A percentile compares a stretch with the other conserved stretches of the same genome.
Conservation (phyloP, 208 protist genomes). For the Sergeia podlipaevii region DNA sequence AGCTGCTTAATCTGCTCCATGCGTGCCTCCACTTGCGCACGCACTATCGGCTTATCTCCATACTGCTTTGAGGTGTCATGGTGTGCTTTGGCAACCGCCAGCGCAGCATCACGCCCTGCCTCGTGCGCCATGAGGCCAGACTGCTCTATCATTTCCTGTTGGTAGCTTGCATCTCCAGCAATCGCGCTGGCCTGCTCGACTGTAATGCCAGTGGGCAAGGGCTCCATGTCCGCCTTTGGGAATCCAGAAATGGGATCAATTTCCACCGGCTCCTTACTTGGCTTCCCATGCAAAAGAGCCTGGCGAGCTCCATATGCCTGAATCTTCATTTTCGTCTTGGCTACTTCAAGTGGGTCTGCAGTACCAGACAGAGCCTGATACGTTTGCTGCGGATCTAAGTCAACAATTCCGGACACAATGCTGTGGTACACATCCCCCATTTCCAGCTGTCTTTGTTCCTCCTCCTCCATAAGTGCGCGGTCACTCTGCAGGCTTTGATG, state of each 20-base stretch:
- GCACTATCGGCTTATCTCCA: slow-evolving; percentile 55
- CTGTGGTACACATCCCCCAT: slow-evolving; percentile 80
- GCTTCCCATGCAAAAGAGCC: slow-evolving; percentile 32
- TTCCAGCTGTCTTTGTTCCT: slow-evolving; percentile 75
- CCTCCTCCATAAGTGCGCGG: slow-evolving; percentile 56
- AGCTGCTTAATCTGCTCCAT: slow-evolving; percentile 59
- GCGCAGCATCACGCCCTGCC: slow-evolving; percentile 50
- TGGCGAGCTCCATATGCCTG: slow-evolving; percentile 74
- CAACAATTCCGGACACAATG: slow-evolving; percentile 68
- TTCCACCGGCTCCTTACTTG: slow-evolving; percentile 12
- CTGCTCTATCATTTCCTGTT: slow-evolving; percentile 82
- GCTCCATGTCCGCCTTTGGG: slow-evolving; percentile 67
- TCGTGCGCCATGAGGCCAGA: slow-evolving; percentile 49
- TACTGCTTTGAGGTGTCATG: slow-evolving; percentile 56
- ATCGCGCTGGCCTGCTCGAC: slow-evolving; percentile 82
- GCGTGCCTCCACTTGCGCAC: slow-evolving; percentile 62
- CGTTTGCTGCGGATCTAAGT: slow-evolving; percentile 84
- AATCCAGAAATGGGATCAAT: slow-evolving; percentile 80
- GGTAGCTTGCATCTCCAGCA: slow-evolving; percentile 62
- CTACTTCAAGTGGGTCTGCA: slow-evolving; percentile 78
- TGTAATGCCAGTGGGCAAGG: slow-evolving; percentile 74
- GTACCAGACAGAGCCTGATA: slow-evolving; percentile 82
- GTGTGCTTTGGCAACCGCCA: slow-evolving; percentile 57
- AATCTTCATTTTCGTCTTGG: slow-evolving; percentile 86
- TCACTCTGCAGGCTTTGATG: slow-evolving; percentile 75